phyloP scores from a whole-genome alignment of 2,329 filamentous ascomycete species.

The Emmonsia crescens region DNA sequence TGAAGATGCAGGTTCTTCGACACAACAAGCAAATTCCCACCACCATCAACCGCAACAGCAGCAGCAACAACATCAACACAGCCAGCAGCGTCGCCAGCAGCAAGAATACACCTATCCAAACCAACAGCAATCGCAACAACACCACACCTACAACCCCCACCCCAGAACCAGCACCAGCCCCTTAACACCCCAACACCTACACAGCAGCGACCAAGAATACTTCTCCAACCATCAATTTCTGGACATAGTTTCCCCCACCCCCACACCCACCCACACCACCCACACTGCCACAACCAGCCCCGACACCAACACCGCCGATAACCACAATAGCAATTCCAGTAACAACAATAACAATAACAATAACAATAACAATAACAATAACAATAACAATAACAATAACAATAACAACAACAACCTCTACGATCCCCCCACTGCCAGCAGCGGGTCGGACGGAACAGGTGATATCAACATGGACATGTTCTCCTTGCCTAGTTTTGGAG shows the following conservation, averaged over 20 bases:
- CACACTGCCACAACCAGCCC: background rate
- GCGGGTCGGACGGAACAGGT: constrained; percentile 21
- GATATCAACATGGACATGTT: constrained; percentile 18
- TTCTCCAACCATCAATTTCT: constrained; percentile 44
- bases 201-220: constrained; percentile 6
- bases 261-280: background rate
- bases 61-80: background rate
- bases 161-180: constrained; percentile 11
- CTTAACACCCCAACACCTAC: background rate
- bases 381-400: background rate
- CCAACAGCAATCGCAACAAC: constrained; percentile 1
- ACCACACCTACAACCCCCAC: constrained; percentile 13
- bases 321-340: background rate
- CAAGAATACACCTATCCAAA: background rate
- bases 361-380: too few relatives aligned
- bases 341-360: background rate
- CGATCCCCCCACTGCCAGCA: background rate
- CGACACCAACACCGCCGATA: background rate
- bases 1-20: background rate
- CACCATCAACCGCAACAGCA: background rate
- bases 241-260: constrained; percentile 33
- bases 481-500: constrained; percentile 21
- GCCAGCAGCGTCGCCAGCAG: background rate
- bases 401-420: background rate
- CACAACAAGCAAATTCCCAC: background rate